Percentiles rank a stretch among this genome's conserved stretches.
Conservation (phyloP, 2,329 filamentous ascomycete species). For the Pseudocercospora fuligena region DNA sequence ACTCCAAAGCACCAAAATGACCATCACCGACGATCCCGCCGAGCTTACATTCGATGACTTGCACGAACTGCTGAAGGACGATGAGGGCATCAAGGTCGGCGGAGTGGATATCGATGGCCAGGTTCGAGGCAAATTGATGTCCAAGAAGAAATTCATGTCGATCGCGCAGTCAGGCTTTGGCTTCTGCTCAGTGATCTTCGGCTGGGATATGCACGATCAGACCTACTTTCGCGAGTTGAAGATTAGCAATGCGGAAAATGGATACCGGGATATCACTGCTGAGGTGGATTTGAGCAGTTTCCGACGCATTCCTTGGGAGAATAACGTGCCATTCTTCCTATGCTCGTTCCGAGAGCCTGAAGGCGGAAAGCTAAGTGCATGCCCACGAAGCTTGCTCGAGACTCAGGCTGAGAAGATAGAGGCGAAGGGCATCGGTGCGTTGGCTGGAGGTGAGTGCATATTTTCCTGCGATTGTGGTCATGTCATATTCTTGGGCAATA, state of each 20-base stretch:
- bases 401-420: constrained; percentile 70
- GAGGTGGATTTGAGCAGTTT: constrained; percentile 78
- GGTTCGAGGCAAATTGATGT: constrained; percentile 86
- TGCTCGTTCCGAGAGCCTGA: constrained; percentile 85
- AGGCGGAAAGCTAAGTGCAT: constrained; percentile 71
- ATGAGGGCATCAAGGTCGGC: constrained; percentile 83
- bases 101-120: constrained; percentile 87
- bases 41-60: constrained; percentile 68
- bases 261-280: constrained; percentile 84
- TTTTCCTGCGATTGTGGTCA: not conserved
- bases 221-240: constrained; percentile 84
- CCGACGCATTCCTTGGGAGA: constrained; percentile 88
- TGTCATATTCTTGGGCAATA: not conserved
- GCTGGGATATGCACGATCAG: constrained; percentile 96
- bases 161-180: constrained; percentile 82
- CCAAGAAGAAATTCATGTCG: constrained; percentile 89
- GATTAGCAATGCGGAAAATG: constrained; percentile 89
- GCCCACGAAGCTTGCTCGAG: constrained; percentile 76
- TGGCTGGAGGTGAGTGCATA: constrained; percentile 77
- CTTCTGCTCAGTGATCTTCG: constrained; percentile 92
- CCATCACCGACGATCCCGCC: constrained; percentile 41
- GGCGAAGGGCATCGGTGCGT: constrained; percentile 73
- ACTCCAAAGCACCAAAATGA: constrained; percentile 33
- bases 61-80: constrained; percentile 68
- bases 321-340: constrained; percentile 82